Base-by-base conservation (phyloP, 73 alveolate genomes). In the Paramecium pentaurelia region DNA sequence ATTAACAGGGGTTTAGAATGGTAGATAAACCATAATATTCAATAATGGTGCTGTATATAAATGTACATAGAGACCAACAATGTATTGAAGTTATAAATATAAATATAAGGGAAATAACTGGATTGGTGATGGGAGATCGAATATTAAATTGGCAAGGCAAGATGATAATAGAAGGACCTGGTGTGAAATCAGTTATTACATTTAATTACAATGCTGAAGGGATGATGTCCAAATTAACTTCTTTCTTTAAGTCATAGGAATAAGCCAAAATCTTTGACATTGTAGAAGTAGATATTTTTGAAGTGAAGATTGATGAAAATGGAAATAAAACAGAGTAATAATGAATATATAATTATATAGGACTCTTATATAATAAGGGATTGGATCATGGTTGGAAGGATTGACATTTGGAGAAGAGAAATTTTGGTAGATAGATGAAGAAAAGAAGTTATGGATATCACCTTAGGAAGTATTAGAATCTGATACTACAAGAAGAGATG, bases 381-480 rank as follows among this genome's bases (percentile, higher is more conserved):
- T 73, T 4, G 87, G 87, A 73, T 73, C 87, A 6, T 73, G 87
- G 87, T 38, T 73, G n/a, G 87, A 73, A 73, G 87, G 60, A 16
- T 73, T 73, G 7, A 3, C n/a, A 11, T 73, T 73, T 73, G 87
- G 47, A 36, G 87, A 40, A 22, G 60, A 38, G 34, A 40, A 36
- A 12, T 2, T 30, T 11, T 73, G 84, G 84, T 64, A 64, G 12
- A 64, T 64, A 9, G 47, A 64, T 12, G 49, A 64, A 64, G 47
- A 64, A 28, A 64, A 64, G 28, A 28, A 12, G 12, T 8, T 6
- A 8, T 64, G 84, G 84, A 32, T 64, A 5, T 64, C 47, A 4
- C 84, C 84, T 34, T 14, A 2, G 5, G 47, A 64, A 6, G 22
- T 64, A 2, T 34, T 64, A 28, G 27, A 64, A 64, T 64, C 84